These are phyloP conservation scores for Solanum virginianum DNA, from an alignment of 257 asterid genomes.

Conservation along the genomic window DNA sequence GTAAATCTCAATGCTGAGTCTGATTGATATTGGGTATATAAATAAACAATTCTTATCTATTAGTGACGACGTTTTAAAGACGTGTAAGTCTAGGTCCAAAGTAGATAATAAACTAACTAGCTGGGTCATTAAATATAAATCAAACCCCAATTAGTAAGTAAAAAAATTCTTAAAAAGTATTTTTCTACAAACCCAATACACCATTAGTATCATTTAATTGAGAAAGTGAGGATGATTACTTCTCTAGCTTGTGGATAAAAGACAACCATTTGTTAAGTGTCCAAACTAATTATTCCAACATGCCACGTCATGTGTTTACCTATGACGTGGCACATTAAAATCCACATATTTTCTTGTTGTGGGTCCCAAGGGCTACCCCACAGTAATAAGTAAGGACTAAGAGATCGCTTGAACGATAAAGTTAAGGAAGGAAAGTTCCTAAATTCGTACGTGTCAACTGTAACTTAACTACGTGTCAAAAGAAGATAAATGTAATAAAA, in stretches of 20 bases:
- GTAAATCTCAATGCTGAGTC: too few relatives aligned
- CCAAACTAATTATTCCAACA: neutral
- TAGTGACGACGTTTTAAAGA: too few relatives aligned
- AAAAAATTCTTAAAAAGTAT: too few relatives aligned
- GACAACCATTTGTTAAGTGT: neutral
- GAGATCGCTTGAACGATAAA: neutral
- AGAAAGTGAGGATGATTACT: neutral
- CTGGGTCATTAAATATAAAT: too few relatives aligned
- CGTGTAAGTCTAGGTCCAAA: too few relatives aligned
- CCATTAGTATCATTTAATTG: too few relatives aligned
- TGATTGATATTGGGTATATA: too few relatives aligned
- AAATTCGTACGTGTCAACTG: neutral
- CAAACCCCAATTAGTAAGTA: too few relatives aligned
- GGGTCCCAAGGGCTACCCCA: neutral
- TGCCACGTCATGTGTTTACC: neutral
- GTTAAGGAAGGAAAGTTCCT: neutral
- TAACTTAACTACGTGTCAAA: neutral
- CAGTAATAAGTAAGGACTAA: neutral
- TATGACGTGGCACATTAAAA: neutral
- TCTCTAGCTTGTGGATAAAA: neutral
- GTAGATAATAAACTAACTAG: too few relatives aligned
- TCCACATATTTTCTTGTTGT: neutral
- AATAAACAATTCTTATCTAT: too few relatives aligned
- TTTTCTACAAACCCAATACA: too few relatives aligned
- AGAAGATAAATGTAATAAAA: neutral